phyloP scores from a whole-genome alignment of 345 rosid genomes.

The Salix caprea region DNA sequence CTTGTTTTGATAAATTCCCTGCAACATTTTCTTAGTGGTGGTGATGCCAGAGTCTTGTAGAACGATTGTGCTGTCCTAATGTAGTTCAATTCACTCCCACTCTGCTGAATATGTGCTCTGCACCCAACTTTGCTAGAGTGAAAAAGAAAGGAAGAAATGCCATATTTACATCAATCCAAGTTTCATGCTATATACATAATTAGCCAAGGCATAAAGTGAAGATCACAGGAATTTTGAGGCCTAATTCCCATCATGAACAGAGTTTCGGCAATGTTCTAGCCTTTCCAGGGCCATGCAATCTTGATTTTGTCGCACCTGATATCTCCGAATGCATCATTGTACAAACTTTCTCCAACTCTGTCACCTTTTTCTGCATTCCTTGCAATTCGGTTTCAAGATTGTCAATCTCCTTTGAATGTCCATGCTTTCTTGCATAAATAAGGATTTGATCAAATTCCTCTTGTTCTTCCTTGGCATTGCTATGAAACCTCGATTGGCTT shows the following conservation, averaged over 20 bases:
- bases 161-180: constrained; percentile 6
- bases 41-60: neutral
- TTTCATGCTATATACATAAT: neutral
- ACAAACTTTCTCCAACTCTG: constrained; percentile 26
- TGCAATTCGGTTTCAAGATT: constrained; percentile 18
- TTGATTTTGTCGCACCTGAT: constrained; percentile 20
- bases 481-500: neutral
- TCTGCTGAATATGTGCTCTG: neutral
- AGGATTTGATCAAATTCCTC: constrained; percentile 7
- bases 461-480: constrained; percentile 1
- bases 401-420: constrained; percentile 14
- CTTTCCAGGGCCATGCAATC: constrained; percentile 17
- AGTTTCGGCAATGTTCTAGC: constrained; percentile 33
- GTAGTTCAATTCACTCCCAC: neutral
- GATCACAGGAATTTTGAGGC: neutral
- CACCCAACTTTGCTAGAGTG: neutral
- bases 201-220: neutral
- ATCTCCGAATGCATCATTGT: constrained; percentile 23
- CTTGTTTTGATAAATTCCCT: no score
- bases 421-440: constrained; percentile 12
- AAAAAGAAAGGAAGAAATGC: neutral
- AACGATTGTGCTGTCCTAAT: neutral
- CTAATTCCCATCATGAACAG: constrained; percentile 27
- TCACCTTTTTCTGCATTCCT: constrained; percentile 21
- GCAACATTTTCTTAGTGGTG: no score